Evolutionary conservation across 345 rosid genomes (phyloP), one percentile per base, ranked within the genome.

Genomic region (Citrus hindsii): DNA sequence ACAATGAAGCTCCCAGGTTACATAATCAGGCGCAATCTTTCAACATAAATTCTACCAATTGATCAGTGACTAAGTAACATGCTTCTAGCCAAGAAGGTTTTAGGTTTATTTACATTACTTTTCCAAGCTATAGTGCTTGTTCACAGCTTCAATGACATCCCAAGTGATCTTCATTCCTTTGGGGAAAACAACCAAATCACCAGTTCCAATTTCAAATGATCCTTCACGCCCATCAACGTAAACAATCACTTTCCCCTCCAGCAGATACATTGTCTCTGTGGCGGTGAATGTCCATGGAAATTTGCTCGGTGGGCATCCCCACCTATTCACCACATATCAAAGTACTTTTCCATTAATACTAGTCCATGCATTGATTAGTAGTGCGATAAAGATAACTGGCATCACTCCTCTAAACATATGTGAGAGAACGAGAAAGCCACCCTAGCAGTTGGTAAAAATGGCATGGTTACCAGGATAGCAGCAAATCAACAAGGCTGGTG

Each of bases 121-220:
- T 48, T 84, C 84, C 85, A 85, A 53, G 76, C 81, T 79, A 55
- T 83, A 87, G 74, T 85, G 88, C 87, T 87, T 87, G 79, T 56
- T 76, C 27, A 87, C 88, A 70, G 84, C 74, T 84, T 85, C 87
- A 27, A 83, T 30, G 48, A 85, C 83, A 73, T 87, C 83, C 87
- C 87, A 87, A 51, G 82, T 80, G 58, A 85, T 76, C 60, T 83
- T 87, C 90, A 87, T 87, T 46, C 90, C 90, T 77, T 85, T 79
- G 12, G 90, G 88, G 40, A 87, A 87, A 13, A 85, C 81, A 67
- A 79, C 88, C 85, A 87, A 78, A 82, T 87, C 88, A 33, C 90
- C 87, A 13, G 85, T 82, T 33, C 84, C 77, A 28, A 87, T 85
- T 77, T 83, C 87, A 13, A 87, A 85, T 66, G 82, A 76, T 28